Base-by-base conservation (phyloP, 2,329 filamentous ascomycete genomes). In the Coniella vitis region DNA sequence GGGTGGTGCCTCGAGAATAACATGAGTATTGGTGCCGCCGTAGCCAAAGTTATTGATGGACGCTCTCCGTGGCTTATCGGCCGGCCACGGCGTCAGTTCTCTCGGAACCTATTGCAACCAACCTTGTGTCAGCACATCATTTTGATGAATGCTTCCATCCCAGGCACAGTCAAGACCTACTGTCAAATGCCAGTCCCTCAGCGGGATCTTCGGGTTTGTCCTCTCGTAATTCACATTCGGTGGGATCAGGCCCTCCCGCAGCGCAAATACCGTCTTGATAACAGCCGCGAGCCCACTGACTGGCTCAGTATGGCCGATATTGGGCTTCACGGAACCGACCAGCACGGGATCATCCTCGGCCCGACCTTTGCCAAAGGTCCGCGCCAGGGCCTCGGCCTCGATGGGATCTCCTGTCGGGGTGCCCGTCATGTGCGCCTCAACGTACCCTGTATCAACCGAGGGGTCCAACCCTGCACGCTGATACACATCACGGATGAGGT, bases 391-490 rank as follows among this genome's bases (percentile, higher is more conserved):
- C 7, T 56, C 51, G 10, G 66, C 65, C 52, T 73, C 70, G n/a
- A 63, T 52, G 0, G 68, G 65, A 48, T 73, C 70, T 10, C 70
- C 70, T 3, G 62, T 62, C 9, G 56, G 55, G 7, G 70, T 73
- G 5, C 67, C 66, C 9, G 65, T 66, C 12, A 61, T 67, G 41
- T 74, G 71, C 9, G 63, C 62, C 53, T 73, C 69, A 21, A 70
- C 59, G 47, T 65, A 69, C 1, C 53, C 58, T 2, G 65, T 67
- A 8, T 59, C 46, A 2, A 53, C 45, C 2, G 25, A 29, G 5
- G 57, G 56, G 16, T 60, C 56, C 19, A 69, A 49, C 7, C 63
- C 61, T 2, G 59, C 59, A 2, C 54, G 55, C 1, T 39, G 25
- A 48, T 69, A 69, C 5, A 63, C 63, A 2, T 61, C 51, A 7